Evolutionary conservation across 805 yeast species (phyloP).

Genomic region (Diddensiella caesifluorescens): DNA sequence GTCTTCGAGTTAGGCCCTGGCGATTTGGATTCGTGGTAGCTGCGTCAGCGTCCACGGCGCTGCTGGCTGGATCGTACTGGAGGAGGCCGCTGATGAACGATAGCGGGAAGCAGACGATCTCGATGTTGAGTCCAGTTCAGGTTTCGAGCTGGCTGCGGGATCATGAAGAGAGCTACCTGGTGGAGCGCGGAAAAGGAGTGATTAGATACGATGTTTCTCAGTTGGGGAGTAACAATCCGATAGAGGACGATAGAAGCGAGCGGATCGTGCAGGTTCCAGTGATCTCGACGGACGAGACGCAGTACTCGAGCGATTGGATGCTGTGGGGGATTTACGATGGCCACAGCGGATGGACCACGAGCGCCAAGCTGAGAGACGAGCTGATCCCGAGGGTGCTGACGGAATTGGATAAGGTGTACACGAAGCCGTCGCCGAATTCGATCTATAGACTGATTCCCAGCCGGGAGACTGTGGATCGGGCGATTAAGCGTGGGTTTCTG

Average conservation of each 20-base stretch:
- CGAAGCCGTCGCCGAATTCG: constrained; percentile 45
- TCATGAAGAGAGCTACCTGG: constrained; percentile 71
- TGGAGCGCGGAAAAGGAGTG: constrained; percentile 84
- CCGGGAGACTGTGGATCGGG: constrained; percentile 67
- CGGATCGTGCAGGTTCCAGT: constrained; percentile 61
- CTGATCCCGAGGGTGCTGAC: constrained; percentile 70
- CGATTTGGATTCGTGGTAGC: background rate
- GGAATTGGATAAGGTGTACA: constrained; percentile 58
- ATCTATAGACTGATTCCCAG: constrained; percentile 53
- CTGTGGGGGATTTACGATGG: constrained; percentile 97
- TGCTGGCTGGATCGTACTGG: background rate
- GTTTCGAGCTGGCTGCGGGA: constrained; percentile 64
- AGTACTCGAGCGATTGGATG: constrained; percentile 67
- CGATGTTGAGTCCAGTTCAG: constrained; percentile 42
- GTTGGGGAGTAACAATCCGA: constrained; percentile 84
- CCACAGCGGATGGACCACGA: constrained; percentile 94
- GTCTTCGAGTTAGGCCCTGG: background rate
- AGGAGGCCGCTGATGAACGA: background rate
- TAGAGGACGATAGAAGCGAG: constrained; percentile 90
- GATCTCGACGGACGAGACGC: constrained; percentile 36
- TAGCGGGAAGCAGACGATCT: constrained; percentile 2
- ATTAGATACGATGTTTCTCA: constrained; percentile 84
- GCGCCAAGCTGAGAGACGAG: constrained; percentile 75
- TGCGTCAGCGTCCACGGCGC: background rate
- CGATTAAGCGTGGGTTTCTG: constrained; percentile 74